Evolutionary conservation across 441 rosid genomes (phyloP).

Genomic region (Gossypium lobatum): DNA sequence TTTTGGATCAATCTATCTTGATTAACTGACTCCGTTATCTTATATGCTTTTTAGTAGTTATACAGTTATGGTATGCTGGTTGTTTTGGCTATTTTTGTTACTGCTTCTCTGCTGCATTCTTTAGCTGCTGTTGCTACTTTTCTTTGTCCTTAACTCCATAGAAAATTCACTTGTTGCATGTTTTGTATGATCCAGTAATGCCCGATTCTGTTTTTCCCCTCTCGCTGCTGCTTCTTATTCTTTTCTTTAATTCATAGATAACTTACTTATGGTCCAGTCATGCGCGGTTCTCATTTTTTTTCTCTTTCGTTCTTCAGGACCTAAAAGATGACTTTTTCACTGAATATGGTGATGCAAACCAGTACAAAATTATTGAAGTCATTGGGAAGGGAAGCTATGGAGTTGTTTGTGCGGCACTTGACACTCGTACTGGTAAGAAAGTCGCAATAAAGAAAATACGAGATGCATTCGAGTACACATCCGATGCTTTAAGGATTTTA

Average conservation of each 20-base stretch:
- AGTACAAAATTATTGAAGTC: slow-evolving; percentile 79
- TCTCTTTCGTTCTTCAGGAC: slow-evolving; percentile 42
- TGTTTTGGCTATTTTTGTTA: not conserved
- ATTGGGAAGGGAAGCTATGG: slow-evolving; percentile 99
- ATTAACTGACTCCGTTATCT: too few species aligned
- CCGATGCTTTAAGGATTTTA: slow-evolving; percentile 85
- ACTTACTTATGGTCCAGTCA: not conserved
- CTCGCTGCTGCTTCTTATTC: not conserved
- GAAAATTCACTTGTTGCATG: not conserved
- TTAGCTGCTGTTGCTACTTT: not conserved
- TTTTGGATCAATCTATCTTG: too few species aligned
- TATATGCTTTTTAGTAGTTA: not conserved
- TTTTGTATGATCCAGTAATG: not conserved
- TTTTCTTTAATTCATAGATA: not conserved
- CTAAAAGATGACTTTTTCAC: slow-evolving; percentile 83
- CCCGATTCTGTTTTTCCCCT: not conserved
- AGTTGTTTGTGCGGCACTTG: slow-evolving; percentile 93
- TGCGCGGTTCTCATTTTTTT: not conserved
- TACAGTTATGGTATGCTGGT: not conserved
- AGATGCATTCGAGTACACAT: slow-evolving; percentile 78
- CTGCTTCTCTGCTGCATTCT: too few species aligned
- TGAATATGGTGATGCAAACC: slow-evolving; percentile 92
- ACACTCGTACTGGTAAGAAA: slow-evolving; percentile 87
- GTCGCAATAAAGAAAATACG: slow-evolving; percentile 92
- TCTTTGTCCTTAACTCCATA: not conserved